A percentile compares a stretch with the other conserved stretches of the same genome.
Conservation (phyloP, 2,329 filamentous ascomycete genomes). For the Huntiella moniliformis region DNA sequence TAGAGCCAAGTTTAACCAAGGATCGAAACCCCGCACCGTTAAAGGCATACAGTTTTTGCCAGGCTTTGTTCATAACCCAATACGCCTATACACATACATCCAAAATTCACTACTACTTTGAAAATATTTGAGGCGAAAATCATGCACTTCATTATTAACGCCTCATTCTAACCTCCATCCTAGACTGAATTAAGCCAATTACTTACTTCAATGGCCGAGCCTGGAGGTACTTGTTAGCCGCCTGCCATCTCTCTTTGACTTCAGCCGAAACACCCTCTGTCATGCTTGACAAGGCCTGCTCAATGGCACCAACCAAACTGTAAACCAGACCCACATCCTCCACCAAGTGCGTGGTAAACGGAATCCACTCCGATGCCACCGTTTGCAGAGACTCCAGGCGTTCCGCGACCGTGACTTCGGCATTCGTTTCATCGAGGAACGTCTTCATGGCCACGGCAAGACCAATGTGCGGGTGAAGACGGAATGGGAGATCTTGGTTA, state of each 20-base stretch:
- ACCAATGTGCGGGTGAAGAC: slow-evolving; percentile 51
- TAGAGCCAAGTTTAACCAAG: too few relatives aligned
- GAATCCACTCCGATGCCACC: slow-evolving; percentile 37
- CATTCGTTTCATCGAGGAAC: slow-evolving; percentile 48
- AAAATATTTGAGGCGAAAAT: not conserved
- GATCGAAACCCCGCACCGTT: too few relatives aligned
- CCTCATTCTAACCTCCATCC: not conserved
- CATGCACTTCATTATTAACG: not conserved
- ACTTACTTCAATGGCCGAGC: slow-evolving; percentile 10
- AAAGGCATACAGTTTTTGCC: too few relatives aligned
- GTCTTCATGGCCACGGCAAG: slow-evolving; percentile 66
- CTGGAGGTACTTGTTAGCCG: slow-evolving; percentile 8
- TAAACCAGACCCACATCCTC: slow-evolving; percentile 40
- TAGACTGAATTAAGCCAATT: not conserved
- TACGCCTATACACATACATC: not conserved
- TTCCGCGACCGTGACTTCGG: slow-evolving; percentile 31
- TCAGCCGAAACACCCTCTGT: slow-evolving; percentile 1
- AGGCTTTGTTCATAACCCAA: too few relatives aligned
- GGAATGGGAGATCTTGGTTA: slow-evolving; percentile 54
- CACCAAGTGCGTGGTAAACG: slow-evolving; percentile 36
- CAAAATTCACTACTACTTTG: not conserved
- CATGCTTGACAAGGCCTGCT: slow-evolving; percentile 26
- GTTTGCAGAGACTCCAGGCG: slow-evolving; percentile 26
- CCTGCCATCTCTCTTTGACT: slow-evolving; percentile 5
- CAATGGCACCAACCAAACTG: slow-evolving; percentile 38